Conservation (phyloP, 257 asterid species). For the Nicotiana obtusifolia region DNA sequence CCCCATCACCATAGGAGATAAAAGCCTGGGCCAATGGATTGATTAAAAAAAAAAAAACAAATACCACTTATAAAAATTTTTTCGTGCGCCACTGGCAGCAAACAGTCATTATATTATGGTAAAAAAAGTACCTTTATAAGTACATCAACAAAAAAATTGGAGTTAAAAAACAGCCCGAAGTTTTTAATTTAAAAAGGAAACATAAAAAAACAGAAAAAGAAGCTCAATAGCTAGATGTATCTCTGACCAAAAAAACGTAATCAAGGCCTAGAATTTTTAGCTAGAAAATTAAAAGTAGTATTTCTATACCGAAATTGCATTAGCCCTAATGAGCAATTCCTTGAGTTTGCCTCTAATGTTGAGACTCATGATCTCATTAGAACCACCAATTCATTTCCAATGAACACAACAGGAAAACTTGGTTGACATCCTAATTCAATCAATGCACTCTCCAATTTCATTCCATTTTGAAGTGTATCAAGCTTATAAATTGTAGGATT, state of each 20-base stretch:
- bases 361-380: conserved; percentile 5
- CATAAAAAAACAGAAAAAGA: not conserved
- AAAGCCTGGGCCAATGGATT: too few species aligned
- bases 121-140: not conserved
- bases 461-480: conserved; percentile 1
- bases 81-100: too few species aligned
- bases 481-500: not conserved
- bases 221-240: not conserved
- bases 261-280: not conserved
- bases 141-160: not conserved
- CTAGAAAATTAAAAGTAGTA: too few species aligned
- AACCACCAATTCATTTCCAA: conserved; percentile 3
- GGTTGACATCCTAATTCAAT: not conserved
- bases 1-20: too few species aligned
- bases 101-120: too few species aligned
- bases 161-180: not conserved
- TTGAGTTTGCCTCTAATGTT: conserved; percentile 1
- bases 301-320: conserved; percentile 8
- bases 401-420: not conserved
- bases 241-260: not conserved
- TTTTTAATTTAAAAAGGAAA: too few species aligned
- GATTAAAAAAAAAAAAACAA: too few species aligned
- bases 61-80: too few species aligned
- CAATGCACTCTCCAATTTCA: not conserved
- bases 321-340: conserved; percentile 5